Percentiles rank a stretch among this genome's conserved stretches.
phyloP scores from a whole-genome alignment of 2,329 filamentous ascomycete genomes.

The Stachybotrys elegans region DNA sequence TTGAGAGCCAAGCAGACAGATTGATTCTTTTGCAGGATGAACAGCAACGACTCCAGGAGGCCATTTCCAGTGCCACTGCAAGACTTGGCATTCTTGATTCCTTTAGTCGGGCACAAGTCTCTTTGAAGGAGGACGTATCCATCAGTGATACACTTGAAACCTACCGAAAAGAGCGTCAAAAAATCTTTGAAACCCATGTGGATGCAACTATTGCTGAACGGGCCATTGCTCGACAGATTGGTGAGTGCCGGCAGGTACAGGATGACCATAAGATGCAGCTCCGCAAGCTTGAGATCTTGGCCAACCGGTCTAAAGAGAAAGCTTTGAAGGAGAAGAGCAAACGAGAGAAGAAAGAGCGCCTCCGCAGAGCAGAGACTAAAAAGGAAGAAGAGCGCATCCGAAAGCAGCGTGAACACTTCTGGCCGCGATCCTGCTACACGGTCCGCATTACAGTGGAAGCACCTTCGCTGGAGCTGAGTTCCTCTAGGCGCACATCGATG shows the following conservation, averaged over 20 bases:
- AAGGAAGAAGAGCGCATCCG: slow-evolving; percentile 26
- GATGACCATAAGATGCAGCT: not conserved
- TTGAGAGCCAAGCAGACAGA: not conserved
- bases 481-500: not conserved
- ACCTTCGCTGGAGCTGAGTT: slow-evolving; percentile 29
- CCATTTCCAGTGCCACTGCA: not conserved
- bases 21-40: not conserved
- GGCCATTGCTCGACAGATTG: not conserved
- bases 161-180: not conserved
- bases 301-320: not conserved
- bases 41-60: not conserved
- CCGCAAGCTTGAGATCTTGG: not conserved
- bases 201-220: not conserved
- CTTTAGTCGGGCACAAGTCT: not conserved
- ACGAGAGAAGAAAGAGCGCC: not conserved
- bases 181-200: not conserved
- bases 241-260: not conserved
- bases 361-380: not conserved
- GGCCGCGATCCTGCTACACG: slow-evolving; percentile 42
- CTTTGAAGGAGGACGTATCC: not conserved
- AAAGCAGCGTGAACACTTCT: slow-evolving; percentile 38
- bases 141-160: not conserved
- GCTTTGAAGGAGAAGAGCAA: not conserved
- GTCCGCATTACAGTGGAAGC: slow-evolving; percentile 45
- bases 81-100: not conserved